Conservation (phyloP, 441 rosid genomes). For the Cnidoscolus chayamansa region DNA sequence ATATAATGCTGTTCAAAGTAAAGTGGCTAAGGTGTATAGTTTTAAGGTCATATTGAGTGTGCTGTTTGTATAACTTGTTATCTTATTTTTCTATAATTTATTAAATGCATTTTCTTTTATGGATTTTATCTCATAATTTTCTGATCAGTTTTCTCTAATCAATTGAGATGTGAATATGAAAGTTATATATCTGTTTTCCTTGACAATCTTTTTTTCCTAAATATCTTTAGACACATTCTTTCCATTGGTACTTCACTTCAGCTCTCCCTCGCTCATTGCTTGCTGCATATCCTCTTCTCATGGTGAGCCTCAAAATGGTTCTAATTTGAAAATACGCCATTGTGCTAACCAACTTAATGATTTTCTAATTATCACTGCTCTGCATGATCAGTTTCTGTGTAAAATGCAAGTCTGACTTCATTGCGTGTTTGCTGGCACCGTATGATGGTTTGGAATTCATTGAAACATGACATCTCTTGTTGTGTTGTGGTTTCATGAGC, state of each 20-base stretch:
- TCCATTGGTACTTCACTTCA: slow-evolving; percentile 97
- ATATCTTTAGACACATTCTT: slow-evolving; percentile 61
- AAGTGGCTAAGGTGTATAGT: not conserved
- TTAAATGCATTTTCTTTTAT: not conserved
- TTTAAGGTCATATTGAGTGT: slow-evolving; percentile 1
- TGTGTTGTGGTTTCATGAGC: not conserved
- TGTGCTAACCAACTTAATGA: not conserved
- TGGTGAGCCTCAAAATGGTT: slow-evolving; percentile 50
- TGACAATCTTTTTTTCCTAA: slow-evolving; percentile 27
- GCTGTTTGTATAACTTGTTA: not conserved
- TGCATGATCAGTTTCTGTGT: not conserved
- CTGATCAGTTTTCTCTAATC: not conserved
- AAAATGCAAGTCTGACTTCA: not conserved
- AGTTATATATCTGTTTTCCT: slow-evolving; percentile 29
- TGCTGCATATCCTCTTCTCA: slow-evolving; percentile 79
- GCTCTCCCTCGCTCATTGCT: slow-evolving; percentile 90
- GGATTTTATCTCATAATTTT: not conserved
- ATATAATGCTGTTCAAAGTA: not conserved
- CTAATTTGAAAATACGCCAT: not conserved
- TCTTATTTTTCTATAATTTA: not conserved
- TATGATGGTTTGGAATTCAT: not conserved
- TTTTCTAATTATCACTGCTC: not conserved
- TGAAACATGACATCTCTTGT: not conserved
- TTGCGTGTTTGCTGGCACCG: not conserved
- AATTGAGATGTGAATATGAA: not conserved